These are phyloP conservation scores for Fusarium praegraminearum DNA, from an alignment of 2,329 filamentous ascomycete genomes.

Conservation along the genomic window DNA sequence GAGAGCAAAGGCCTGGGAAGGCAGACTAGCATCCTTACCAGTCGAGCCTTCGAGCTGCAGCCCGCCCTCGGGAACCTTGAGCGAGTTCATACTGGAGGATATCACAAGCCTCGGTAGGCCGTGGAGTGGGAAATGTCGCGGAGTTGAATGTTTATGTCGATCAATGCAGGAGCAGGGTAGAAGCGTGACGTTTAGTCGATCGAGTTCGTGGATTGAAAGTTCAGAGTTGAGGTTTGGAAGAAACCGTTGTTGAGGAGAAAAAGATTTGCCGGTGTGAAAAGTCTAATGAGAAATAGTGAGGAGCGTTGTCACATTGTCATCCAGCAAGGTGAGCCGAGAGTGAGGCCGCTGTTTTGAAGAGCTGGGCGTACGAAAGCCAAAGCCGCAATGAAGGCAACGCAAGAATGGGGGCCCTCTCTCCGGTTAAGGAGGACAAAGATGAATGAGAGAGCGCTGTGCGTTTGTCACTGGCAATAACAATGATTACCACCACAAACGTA, in stretches of 20 bases:
- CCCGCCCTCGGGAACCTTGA: conserved; percentile 69
- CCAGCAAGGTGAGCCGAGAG: conserved; percentile 44
- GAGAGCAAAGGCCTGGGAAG: conserved; percentile 68
- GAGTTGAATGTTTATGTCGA: conserved; percentile 43
- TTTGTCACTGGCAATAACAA: conserved; percentile 39
- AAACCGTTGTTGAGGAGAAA: conserved; percentile 14
- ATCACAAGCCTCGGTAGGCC: conserved; percentile 47
- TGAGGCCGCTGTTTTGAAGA: conserved; percentile 46
- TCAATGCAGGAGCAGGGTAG: conserved; percentile 36
- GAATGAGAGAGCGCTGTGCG: conserved; percentile 12
- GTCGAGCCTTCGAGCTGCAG: conserved; percentile 67
- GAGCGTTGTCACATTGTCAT: conserved; percentile 47
- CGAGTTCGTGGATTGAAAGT: conserved; percentile 16
- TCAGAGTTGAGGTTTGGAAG: background rate
- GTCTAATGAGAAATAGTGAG: conserved; percentile 32
- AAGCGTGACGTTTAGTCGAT: conserved; percentile 25
- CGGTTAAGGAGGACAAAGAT: conserved; percentile 41
- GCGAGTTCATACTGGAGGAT: conserved; percentile 61
- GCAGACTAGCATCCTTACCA: conserved; percentile 58
- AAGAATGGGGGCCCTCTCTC: conserved; percentile 36
- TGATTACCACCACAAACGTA: conserved; percentile 38
- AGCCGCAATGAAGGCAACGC: conserved; percentile 11
- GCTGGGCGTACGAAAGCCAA: conserved; percentile 36
- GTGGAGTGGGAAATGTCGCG: conserved; percentile 48
- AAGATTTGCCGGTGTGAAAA: conserved; percentile 24